phyloP scores from a whole-genome alignment of 202 grass and related monocot species.

The Panicum hallii region DNA sequence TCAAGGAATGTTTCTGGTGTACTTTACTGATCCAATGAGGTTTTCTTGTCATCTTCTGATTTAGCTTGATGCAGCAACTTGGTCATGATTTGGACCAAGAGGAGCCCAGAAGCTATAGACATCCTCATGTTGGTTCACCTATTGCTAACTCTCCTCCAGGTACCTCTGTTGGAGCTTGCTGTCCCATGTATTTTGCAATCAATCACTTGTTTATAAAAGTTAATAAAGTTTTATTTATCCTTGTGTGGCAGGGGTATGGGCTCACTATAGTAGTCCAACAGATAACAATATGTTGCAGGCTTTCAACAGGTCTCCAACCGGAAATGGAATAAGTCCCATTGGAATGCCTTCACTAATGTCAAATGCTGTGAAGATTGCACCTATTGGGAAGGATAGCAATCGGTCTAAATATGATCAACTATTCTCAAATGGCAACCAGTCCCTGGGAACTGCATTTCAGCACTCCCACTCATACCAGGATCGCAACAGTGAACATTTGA shows the following conservation, averaged over 20 bases:
- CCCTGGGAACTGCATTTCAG: conserved; percentile 56
- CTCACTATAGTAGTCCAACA: conserved; percentile 80
- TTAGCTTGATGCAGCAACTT: conserved; percentile 86
- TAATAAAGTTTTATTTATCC: conserved; percentile 15
- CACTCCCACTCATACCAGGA: conserved; percentile 82
- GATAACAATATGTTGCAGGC: conserved; percentile 73
- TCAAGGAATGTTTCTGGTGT: background rate
- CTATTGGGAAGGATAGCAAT: conserved; percentile 85
- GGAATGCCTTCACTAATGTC: conserved; percentile 72
- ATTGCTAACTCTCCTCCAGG: conserved; percentile 90
- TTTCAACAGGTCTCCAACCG: conserved; percentile 76
- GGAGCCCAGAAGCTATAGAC: conserved; percentile 69
- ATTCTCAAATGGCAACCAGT: conserved; percentile 57
- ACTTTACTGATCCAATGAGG: conserved; percentile 17
- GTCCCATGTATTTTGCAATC: conserved; percentile 8
- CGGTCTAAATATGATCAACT: conserved; percentile 60
- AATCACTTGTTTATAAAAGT: conserved; percentile 21
- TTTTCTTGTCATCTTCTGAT: conserved; percentile 45
- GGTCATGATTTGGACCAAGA: conserved; percentile 91
- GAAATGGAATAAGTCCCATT: conserved; percentile 71
- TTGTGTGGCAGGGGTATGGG: conserved; percentile 69
- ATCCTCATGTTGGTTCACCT: conserved; percentile 75
- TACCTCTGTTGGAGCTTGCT: conserved; percentile 43
- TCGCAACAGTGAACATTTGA: conserved; percentile 63
- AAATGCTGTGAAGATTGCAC: conserved; percentile 82